phyloP scores from a whole-genome alignment of 495 filamentous ascomycete species.

The Terfezia claveryi region DNA sequence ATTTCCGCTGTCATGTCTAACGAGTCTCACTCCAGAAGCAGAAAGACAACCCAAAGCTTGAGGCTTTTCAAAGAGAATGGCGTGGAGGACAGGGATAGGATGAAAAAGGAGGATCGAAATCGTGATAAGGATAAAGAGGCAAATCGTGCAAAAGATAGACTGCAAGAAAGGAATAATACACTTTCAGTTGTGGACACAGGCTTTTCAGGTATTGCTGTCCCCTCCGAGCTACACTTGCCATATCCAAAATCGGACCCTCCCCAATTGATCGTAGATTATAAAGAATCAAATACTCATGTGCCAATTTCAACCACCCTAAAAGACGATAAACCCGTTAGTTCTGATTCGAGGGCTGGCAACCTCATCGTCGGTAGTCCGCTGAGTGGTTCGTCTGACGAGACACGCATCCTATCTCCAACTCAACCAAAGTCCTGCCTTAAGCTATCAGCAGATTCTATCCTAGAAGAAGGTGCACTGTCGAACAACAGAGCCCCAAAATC shows the following conservation, averaged over 20 bases:
- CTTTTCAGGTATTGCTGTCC: slow-evolving; percentile 4
- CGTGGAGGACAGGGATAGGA: slow-evolving; percentile 28
- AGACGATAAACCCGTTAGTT: background rate
- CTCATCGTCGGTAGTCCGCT: background rate
- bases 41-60: slow-evolving; percentile 83
- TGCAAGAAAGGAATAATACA: slow-evolving; percentile 10
- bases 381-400: background rate
- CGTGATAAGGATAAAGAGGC: slow-evolving; percentile 3
- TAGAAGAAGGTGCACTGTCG: background rate
- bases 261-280: background rate
- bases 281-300: background rate
- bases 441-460: background rate
- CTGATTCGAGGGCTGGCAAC: background rate
- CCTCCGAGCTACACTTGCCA: slow-evolving; percentile 4
- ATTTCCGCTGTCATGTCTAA: background rate
- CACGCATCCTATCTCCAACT: background rate
- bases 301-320: background rate
- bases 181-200: slow-evolving; percentile 9
- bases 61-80: slow-evolving; percentile 83
- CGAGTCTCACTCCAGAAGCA: slow-evolving; percentile 31
- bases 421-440: background rate
- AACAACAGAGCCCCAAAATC: slow-evolving; percentile 5
- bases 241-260: background rate
- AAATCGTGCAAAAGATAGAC: slow-evolving; percentile 19
- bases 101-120: slow-evolving; percentile 19